Base-by-base conservation (phyloP, 179 eudicot species). In the Monotropa hypopitys region DNA sequence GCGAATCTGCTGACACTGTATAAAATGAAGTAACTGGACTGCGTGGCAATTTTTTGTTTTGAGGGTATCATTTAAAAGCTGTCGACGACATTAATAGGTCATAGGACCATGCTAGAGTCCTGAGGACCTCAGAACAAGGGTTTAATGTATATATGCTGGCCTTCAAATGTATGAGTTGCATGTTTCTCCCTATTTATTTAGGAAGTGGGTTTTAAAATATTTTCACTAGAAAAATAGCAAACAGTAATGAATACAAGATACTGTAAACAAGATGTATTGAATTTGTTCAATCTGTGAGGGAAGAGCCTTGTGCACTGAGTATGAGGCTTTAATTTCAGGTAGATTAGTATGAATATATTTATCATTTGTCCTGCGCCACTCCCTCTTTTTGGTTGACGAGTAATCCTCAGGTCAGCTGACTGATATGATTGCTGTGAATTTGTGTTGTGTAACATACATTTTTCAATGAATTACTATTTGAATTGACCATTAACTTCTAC, bases 121-220 rank as follows among this genome's bases (percentile, higher is more conserved):
- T n/a, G n/a, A n/a, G n/a, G n/a, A n/a, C 70, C 70, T 65, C 70
- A 35, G 70, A 43, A 70, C 35, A 61, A 43, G 74, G 74, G 30
- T 30, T 13, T 33, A 66, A 7, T 1, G 42, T 50, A 10, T 73
- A 35, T 21, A 10, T 53, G 59, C 49, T 53, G 65, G 53, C 50
- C 76, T 73, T 45, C 65, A 35, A 40, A 74, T 38, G 49, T 66
- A 66, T 56, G 49, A 28, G n/a, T 18, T 43, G 3, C 45, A 50
- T 50, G 62, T 72, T 72, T 50, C 45, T 73, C 46, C 18, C 28
- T 32, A 16, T 18, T 50, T 61, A 32, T 73, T 49, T 15, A 47
- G 56, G 5, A 47, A 28, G 35, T 16, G 6, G 23, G 38, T 47
- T 16, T 15, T 38, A 30, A 40, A 47, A 49, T 45, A n/a, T 45